These are phyloP conservation scores for Euphorbia schlechtendalii DNA, from an alignment of 441 rosid species.

Conservation along the genomic window DNA sequence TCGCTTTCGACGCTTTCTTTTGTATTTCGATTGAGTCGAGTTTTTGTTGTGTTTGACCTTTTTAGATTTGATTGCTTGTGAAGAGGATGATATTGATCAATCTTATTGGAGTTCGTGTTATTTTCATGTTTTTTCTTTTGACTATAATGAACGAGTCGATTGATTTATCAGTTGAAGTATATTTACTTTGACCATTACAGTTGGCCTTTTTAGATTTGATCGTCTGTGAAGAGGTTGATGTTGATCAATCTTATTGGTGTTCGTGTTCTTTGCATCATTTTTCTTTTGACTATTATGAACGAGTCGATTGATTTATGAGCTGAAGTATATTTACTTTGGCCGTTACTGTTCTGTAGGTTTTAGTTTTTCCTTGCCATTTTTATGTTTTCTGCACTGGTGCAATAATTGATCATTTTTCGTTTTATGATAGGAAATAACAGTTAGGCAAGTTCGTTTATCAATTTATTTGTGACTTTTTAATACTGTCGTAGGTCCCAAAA, in stretches of 20 bases:
- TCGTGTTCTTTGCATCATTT: background rate
- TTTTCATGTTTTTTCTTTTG: too few relatives aligned
- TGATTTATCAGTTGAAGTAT: too few relatives aligned
- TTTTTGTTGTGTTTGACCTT: background rate
- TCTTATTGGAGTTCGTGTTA: background rate
- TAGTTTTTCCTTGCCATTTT: background rate
- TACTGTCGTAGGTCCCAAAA: background rate
- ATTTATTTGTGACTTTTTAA: background rate
- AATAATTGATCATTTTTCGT: background rate
- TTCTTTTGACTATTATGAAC: background rate
- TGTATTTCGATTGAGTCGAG: background rate
- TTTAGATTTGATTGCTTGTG: background rate
- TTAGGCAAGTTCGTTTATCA: background rate
- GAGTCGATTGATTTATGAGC: background rate
- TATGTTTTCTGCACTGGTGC: background rate
- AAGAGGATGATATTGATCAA: background rate
- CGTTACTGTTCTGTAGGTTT: background rate
- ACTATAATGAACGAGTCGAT: too few relatives aligned
- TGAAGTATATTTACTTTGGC: background rate
- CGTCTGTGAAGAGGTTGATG: background rate
- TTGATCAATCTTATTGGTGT: background rate
- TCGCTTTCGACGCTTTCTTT: background rate
- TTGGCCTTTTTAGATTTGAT: background rate
- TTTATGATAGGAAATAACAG: background rate
- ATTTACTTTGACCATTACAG: too few relatives aligned